These are phyloP conservation scores for Prunella vulgaris DNA, from an alignment of 257 asterid genomes.

Conservation along the genomic window DNA sequence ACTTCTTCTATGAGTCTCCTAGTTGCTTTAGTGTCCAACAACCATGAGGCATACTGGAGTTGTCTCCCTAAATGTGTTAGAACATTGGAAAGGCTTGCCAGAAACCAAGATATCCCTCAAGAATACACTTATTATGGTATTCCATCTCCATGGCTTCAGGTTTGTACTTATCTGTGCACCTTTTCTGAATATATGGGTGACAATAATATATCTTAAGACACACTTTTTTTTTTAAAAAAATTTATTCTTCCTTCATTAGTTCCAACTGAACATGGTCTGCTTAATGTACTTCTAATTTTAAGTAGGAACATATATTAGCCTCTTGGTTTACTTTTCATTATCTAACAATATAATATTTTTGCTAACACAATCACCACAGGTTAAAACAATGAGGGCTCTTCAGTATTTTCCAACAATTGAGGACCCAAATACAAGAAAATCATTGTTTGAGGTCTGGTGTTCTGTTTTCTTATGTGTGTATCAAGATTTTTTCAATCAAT, in stretches of 20 bases:
- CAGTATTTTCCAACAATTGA: constrained; percentile 97
- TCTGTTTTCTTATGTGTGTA: constrained; percentile 17
- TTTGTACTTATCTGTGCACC: constrained; percentile 31
- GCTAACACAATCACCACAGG: constrained; percentile 44
- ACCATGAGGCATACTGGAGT: constrained; percentile 96
- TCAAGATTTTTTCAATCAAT: background rate
- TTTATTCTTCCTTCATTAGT: background rate
- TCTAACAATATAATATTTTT: constrained; percentile 23
- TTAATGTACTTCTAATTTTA: no score
- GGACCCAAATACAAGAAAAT: constrained; percentile 94
- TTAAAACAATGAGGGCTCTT: constrained; percentile 98
- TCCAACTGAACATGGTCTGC: no score
- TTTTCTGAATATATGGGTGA: constrained; percentile 1
- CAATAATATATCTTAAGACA: background rate
- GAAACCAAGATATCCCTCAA: constrained; percentile 95
- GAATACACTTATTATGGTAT: constrained; percentile 98
- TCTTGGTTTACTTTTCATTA: constrained; percentile 20
- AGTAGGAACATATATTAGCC: background rate
- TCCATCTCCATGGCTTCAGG: constrained; percentile 99
- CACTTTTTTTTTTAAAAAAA: background rate
- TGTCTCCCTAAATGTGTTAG: constrained; percentile 96
- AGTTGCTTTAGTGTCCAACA: constrained; percentile 90
- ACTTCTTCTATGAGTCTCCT: constrained; percentile 97
- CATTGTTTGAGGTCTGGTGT: constrained; percentile 83
- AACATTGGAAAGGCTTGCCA: constrained; percentile 85